Evolutionary conservation across 305 asterid genomes (phyloP).

Genomic region (Solanum aculeatissimum): DNA sequence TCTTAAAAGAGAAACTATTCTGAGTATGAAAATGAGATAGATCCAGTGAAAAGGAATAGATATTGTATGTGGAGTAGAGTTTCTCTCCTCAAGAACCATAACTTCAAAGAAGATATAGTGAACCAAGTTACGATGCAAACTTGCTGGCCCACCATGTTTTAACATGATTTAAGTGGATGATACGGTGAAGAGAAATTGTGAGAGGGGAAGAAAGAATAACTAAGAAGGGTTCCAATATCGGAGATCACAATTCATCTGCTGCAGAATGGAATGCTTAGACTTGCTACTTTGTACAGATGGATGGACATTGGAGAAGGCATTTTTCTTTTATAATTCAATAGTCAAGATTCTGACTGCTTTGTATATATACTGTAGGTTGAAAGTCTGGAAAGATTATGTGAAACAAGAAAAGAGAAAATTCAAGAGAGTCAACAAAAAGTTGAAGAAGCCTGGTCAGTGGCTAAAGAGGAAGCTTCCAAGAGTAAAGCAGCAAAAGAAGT

Average conservation of each 20-base stretch:
- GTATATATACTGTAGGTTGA: constrained; percentile 13
- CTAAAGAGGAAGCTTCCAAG: constrained; percentile 41
- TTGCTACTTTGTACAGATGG: background rate
- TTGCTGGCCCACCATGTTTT: background rate
- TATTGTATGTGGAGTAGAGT: background rate
- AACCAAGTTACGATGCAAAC: background rate
- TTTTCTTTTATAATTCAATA: background rate
- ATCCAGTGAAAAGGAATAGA: too few species aligned
- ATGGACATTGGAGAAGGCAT: background rate
- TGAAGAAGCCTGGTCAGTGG: constrained; percentile 34
- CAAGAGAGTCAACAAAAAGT: constrained; percentile 20
- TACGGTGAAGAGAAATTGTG: background rate
- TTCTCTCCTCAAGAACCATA: background rate
- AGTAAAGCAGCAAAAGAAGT: constrained; percentile 38
- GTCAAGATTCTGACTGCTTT: background rate
- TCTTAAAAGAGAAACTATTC: too few species aligned
- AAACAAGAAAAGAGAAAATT: constrained; percentile 27
- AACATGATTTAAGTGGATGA: background rate
- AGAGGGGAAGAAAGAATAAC: background rate
- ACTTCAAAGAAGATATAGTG: background rate
- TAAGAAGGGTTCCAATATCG: background rate
- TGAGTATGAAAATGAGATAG: too few species aligned
- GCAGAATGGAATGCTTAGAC: background rate
- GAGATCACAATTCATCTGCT: background rate
- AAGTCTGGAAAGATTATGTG: constrained; percentile 23